A percentile compares a stretch with the other conserved stretches of the same genome.
Evolutionary conservation across 2,329 filamentous ascomycete genomes (phyloP).

Genomic region (Leptographium lundbergii): DNA sequence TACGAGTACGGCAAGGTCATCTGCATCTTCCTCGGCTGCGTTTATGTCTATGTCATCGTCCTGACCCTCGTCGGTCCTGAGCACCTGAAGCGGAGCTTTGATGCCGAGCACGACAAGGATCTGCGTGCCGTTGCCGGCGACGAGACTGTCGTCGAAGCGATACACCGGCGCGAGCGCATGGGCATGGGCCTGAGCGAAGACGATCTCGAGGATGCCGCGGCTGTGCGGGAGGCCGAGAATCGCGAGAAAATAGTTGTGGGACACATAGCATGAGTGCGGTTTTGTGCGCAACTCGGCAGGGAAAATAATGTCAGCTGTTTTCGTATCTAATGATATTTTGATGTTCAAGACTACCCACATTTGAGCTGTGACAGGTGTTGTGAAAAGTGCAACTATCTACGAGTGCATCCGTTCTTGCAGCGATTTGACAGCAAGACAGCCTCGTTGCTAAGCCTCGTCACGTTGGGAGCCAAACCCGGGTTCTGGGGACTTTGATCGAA

Average conservation of each 20-base stretch:
- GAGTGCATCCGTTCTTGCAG: too few relatives aligned
- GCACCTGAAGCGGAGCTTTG: slow-evolving; percentile 37
- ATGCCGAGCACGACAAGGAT: slow-evolving; percentile 35
- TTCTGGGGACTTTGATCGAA: too few relatives aligned
- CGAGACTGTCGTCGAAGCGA: slow-evolving; percentile 17
- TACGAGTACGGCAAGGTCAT: slow-evolving; percentile 77
- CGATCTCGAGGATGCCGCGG: slow-evolving; percentile 12
- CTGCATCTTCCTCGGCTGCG: slow-evolving; percentile 82
- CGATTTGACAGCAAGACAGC: too few relatives aligned
- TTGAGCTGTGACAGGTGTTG: too few relatives aligned
- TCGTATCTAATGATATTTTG: not conserved
- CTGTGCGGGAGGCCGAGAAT: slow-evolving; percentile 3
- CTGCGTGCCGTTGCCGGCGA: slow-evolving; percentile 32
- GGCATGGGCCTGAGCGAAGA: slow-evolving; percentile 11
- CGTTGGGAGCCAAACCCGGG: too few relatives aligned
- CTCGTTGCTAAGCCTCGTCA: too few relatives aligned
- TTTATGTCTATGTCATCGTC: slow-evolving; percentile 51
- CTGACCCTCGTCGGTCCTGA: slow-evolving; percentile 52
- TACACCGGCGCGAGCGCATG: slow-evolving; percentile 12
- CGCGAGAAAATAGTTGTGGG: slow-evolving; percentile 4
- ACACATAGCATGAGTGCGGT: not conserved
- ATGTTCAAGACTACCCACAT: too few relatives aligned
- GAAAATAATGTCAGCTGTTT: too few relatives aligned
- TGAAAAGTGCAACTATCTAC: too few relatives aligned
- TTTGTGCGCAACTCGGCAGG: not conserved